A percentile compares a stretch with the other conserved stretches of the same genome.
Conservation (phyloP, 768 basidiomycete species). For the Amanita pallidorosea region DNA sequence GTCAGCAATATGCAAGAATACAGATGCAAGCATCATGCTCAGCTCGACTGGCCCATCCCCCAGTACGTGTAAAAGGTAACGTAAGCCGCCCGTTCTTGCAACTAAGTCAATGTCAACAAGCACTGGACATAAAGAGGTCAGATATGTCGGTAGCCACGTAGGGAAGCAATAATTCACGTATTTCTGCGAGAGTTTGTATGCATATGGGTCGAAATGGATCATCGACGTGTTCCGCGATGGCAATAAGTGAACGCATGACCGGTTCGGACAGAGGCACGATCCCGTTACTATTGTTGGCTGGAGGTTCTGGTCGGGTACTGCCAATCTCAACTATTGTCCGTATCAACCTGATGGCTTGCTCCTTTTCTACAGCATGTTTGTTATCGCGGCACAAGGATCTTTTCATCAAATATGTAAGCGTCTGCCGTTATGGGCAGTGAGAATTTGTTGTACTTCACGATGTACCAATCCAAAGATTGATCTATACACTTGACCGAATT, state of each 20-base stretch:
- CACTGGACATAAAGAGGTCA: slow-evolving; percentile 33
- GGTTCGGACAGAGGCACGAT: slow-evolving; percentile 58
- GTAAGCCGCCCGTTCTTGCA: slow-evolving; percentile 70
- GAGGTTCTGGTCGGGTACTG: slow-evolving; percentile 40
- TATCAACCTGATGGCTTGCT: slow-evolving; percentile 86
- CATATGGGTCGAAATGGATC: slow-evolving; percentile 79
- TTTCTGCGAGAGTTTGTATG: slow-evolving; percentile 83
- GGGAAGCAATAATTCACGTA: slow-evolving; percentile 42
- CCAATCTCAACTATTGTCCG: slow-evolving; percentile 74
- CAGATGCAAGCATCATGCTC: slow-evolving; percentile 63
- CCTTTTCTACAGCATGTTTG: slow-evolving; percentile 75
- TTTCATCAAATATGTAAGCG: slow-evolving; percentile 8
- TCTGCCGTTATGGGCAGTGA: not conserved
- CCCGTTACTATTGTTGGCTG: slow-evolving; percentile 29
- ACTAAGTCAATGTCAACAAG: slow-evolving; percentile 82
- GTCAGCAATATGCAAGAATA: slow-evolving; percentile 79
- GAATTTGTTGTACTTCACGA: slow-evolving; percentile 56
- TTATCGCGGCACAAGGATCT: slow-evolving; percentile 83
- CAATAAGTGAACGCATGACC: slow-evolving; percentile 82
- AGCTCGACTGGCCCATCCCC: slow-evolving; percentile 87
- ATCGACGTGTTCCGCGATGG: slow-evolving; percentile 86
- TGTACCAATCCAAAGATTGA: slow-evolving; percentile 76
- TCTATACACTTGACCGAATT: slow-evolving; percentile 60
- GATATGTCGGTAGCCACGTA: not conserved
- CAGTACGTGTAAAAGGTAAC: slow-evolving; percentile 75